A percentile compares a stretch with the other conserved stretches of the same genome.
Evolutionary conservation across 352 stramenopile genomes (phyloP).

Genomic region (Phytopythium ostracodes): DNA sequence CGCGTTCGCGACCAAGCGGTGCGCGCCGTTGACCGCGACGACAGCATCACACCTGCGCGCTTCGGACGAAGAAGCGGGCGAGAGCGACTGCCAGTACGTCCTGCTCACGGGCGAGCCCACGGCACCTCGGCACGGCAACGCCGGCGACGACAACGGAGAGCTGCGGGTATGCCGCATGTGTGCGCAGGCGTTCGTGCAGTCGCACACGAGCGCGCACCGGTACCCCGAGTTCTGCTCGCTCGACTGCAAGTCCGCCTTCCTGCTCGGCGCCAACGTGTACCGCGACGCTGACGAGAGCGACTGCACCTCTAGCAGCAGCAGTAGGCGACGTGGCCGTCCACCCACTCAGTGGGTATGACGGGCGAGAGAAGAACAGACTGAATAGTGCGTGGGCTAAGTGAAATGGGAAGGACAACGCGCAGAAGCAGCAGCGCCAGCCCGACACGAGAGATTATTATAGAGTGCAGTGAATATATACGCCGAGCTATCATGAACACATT

Average conservation of each 20-base stretch:
- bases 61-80: neutral
- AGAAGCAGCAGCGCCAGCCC: neutral
- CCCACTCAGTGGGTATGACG: neutral
- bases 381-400: neutral
- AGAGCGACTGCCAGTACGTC: neutral
- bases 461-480: neutral
- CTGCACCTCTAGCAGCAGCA: neutral
- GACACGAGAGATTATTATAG: neutral
- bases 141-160: constrained; percentile 8
- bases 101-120: constrained; percentile 7
- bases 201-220: constrained; percentile 20
- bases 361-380: too few species aligned
- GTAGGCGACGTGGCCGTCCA: neutral
- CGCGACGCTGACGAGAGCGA: neutral
- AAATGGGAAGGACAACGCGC: neutral
- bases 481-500: neutral
- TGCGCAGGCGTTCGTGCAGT: constrained; percentile 25
- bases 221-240: constrained; percentile 34
- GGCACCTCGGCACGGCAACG: constrained; percentile 10
- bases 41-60: too few species aligned
- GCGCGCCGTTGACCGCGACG: neutral
- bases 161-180: constrained; percentile 35
- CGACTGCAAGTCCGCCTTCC: constrained; percentile 39
- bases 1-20: constrained; percentile 13
- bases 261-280: constrained; percentile 14